A percentile compares a stretch with the other conserved stretches of the same genome.
These are phyloP conservation scores for Rhodocollybia butyracea DNA, from an alignment of 768 basidiomycete species.

Conservation along the genomic window DNA sequence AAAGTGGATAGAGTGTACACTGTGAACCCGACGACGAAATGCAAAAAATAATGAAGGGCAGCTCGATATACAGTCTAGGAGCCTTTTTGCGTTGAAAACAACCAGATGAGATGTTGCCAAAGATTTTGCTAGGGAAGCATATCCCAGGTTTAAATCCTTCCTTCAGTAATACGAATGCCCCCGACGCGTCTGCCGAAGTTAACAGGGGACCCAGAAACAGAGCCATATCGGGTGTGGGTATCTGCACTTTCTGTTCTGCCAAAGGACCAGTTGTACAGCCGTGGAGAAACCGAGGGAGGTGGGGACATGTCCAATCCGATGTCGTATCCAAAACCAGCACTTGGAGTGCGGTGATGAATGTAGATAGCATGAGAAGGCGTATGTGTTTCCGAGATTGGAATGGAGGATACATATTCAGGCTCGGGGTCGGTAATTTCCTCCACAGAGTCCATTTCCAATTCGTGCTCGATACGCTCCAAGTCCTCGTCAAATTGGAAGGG, in stretches of 20 bases:
- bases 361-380: not conserved
- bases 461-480: not conserved
- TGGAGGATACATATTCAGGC: not conserved
- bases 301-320: constrained; percentile 29
- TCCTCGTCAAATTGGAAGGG: not conserved
- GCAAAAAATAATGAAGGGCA: too few species aligned
- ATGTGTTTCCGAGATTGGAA: not conserved
- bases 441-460: not conserved
- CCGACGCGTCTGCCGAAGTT: not conserved
- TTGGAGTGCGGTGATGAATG: not conserved
- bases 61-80: too few species aligned
- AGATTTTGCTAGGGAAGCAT: not conserved
- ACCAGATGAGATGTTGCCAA: not conserved
- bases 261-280: constrained; percentile 35
- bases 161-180: not conserved
- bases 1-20: too few species aligned
- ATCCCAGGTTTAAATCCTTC: not conserved
- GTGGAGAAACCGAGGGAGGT: constrained; percentile 37
- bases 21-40: too few species aligned
- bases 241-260: not conserved
- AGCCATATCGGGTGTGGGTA: not conserved
- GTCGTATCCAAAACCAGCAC: not conserved
- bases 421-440: not conserved
- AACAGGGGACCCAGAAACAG: not conserved
- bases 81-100: not conserved